A percentile compares a stretch with the other conserved stretches of the same genome.
phyloP scores from a whole-genome alignment of 1,284 basidiomycete genomes.

The Sanghuangporus sanghuang region DNA sequence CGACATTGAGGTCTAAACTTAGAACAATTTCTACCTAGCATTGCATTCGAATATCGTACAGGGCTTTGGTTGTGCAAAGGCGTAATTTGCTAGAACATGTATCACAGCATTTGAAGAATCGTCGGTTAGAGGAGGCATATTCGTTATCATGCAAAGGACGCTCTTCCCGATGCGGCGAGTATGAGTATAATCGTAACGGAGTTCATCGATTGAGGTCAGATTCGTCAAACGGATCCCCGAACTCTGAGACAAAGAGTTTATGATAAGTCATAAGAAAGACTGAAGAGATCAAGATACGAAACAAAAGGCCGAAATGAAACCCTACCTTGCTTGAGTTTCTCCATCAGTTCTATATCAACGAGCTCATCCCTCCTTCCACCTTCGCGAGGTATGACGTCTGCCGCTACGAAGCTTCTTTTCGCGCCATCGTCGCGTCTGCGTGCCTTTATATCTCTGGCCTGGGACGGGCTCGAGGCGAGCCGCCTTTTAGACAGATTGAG shows the following conservation, averaged over 20 bases:
- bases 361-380: slow-evolving; percentile 14
- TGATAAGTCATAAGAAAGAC: background rate
- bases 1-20: background rate
- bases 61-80: too few species aligned
- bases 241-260: slow-evolving; percentile 3
- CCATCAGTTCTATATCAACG: slow-evolving; percentile 17
- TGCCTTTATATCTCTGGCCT: slow-evolving; percentile 18
- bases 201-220: background rate
- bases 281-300: background rate
- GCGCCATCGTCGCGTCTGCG: slow-evolving; percentile 18
- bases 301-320: background rate
- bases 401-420: background rate
- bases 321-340: slow-evolving; percentile 14
- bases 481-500: slow-evolving; percentile 19
- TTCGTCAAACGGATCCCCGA: slow-evolving; percentile 18
- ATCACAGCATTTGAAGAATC: too few species aligned
- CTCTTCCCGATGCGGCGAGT: background rate
- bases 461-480: slow-evolving; percentile 12
- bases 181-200: background rate
- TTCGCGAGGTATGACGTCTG: background rate
- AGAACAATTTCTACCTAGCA: background rate
- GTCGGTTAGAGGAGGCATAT: too few species aligned
- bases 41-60: background rate
- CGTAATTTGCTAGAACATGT: too few species aligned
- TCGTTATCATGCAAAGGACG: too few species aligned